Conservation (phyloP, 805 yeast species). For the Lachancea meyersii region DNA sequence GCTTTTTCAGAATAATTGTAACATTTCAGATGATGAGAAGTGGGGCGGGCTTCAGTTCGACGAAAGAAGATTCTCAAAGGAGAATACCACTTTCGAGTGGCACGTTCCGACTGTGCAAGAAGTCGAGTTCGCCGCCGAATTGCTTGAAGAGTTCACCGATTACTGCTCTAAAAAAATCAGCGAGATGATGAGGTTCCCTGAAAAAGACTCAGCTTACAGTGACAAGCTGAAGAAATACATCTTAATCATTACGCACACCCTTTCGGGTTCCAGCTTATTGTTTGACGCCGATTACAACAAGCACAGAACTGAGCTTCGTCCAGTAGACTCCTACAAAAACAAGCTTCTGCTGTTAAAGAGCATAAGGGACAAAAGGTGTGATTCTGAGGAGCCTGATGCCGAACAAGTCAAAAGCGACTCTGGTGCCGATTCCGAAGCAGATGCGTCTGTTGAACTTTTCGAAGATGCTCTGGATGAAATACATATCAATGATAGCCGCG, state of each 20-base stretch:
- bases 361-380: conserved; percentile 33
- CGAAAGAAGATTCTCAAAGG: conserved; percentile 41
- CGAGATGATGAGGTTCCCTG: conserved; percentile 21
- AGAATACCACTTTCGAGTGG: conserved; percentile 63
- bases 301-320: conserved; percentile 13
- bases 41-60: conserved; percentile 77
- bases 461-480: conserved; percentile 26
- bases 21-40: conserved; percentile 37
- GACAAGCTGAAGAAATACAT: conserved; percentile 54
- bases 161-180: conserved; percentile 41
- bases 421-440: conserved; percentile 23
- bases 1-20: conserved; percentile 44
- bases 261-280: conserved; percentile 65
- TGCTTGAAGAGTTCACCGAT: conserved; percentile 46
- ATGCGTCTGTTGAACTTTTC: conserved; percentile 20
- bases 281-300: conserved; percentile 65
- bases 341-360: conserved; percentile 33
- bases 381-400: conserved; percentile 34
- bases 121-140: conserved; percentile 52
- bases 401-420: conserved; percentile 27
- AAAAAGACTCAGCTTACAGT: conserved; percentile 20
- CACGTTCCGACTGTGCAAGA: conserved; percentile 57
- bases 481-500: conserved; percentile 18
- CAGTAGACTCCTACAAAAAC: conserved; percentile 15
- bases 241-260: conserved; percentile 49